Conservation (phyloP, 768 basidiomycete genomes). For the Mycena epipterygia region DNA sequence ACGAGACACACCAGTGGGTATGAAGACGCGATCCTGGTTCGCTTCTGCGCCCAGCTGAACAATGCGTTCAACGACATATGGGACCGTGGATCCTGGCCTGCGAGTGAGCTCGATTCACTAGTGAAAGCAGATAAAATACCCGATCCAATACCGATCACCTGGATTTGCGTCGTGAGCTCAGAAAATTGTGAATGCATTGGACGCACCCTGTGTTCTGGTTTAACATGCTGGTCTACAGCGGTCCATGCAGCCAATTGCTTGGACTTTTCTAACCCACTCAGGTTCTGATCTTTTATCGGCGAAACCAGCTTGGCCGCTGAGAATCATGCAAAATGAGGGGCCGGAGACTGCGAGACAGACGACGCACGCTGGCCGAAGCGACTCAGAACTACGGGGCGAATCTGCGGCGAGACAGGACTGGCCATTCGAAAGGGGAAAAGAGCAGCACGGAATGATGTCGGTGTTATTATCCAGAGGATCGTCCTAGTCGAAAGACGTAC, state of each 20-base stretch:
- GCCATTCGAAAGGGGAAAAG: constrained; percentile 13
- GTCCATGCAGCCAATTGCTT: constrained; percentile 94
- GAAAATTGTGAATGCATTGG: constrained; percentile 10
- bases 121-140: constrained; percentile 55
- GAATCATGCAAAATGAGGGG: neutral
- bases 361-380: constrained; percentile 36
- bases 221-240: constrained; percentile 92
- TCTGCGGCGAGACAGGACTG: constrained; percentile 31
- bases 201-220: constrained; percentile 83
- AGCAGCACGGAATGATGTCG: neutral
- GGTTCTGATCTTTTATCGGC: constrained; percentile 34
- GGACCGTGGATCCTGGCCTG: constrained; percentile 90
- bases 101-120: constrained; percentile 20
- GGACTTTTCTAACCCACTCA: constrained; percentile 78
- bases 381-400: constrained; percentile 30
- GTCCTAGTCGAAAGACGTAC: constrained; percentile 21
- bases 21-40: constrained; percentile 88
- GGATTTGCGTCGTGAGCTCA: constrained; percentile 13
- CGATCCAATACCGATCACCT: constrained; percentile 93
- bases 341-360: neutral
- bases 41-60: constrained; percentile 81
- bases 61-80: constrained; percentile 96
- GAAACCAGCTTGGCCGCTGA: constrained; percentile 35
- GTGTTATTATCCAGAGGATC: constrained; percentile 12
- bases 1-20: constrained; percentile 81